Percentiles rank a stretch among this genome's conserved stretches.
Conservation (phyloP, 176 grass and related monocot genomes). For the Neostapfia colusana region DNA sequence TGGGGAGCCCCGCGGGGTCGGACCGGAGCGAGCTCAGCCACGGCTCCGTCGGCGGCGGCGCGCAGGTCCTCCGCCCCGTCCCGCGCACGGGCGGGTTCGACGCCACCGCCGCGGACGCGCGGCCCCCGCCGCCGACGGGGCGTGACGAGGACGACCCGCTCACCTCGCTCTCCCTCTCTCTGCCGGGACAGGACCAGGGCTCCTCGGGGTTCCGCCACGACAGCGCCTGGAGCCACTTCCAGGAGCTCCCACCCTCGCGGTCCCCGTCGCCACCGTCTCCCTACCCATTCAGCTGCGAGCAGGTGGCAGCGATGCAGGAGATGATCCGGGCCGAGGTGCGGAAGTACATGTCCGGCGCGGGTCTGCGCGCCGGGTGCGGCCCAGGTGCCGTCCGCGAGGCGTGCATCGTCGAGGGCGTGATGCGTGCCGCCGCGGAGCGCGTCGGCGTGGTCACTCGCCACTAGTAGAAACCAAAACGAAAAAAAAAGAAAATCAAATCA, state of each 20-base stretch:
- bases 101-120: conserved; percentile 9
- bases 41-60: conserved; percentile 20
- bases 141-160: conserved; percentile 51
- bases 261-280: neutral
- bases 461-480: neutral
- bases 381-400: conserved; percentile 26
- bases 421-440: conserved; percentile 35
- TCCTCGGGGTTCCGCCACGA: conserved; percentile 42
- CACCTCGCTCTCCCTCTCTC: conserved; percentile 79
- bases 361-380: conserved; percentile 46
- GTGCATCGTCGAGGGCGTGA: conserved; percentile 49
- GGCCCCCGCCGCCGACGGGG: neutral
- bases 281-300: conserved; percentile 44
- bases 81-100: conserved; percentile 48
- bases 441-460: conserved; percentile 23
- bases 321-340: conserved; percentile 85
- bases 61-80: conserved; percentile 58
- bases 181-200: conserved; percentile 47
- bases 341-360: conserved; percentile 77
- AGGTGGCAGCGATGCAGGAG: conserved; percentile 66
- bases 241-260: conserved; percentile 44
- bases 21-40: conserved; percentile 82
- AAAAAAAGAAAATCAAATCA: neutral
- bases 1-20: conserved; percentile 58
- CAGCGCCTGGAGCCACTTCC: conserved; percentile 51